Percentiles rank a stretch among this genome's conserved stretches.
Conservation (phyloP, 768 basidiomycete genomes). For the Lepiota brunneoincarnata region DNA sequence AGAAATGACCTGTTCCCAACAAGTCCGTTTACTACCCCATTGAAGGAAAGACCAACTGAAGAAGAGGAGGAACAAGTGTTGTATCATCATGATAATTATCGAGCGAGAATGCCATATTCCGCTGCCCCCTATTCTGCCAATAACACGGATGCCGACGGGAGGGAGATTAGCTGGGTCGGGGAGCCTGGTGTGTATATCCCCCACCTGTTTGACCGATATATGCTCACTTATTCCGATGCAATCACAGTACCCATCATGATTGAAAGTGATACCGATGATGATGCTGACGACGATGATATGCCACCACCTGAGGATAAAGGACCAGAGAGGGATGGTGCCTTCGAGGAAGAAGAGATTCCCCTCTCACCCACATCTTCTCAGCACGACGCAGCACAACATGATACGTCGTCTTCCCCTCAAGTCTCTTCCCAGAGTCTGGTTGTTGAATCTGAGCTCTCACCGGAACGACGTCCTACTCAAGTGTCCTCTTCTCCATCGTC, state of each 20-base stretch:
- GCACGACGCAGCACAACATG: conserved; percentile 41
- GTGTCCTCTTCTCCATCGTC: conserved; percentile 50
- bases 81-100: conserved; percentile 55
- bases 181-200: conserved; percentile 54
- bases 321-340: conserved; percentile 41
- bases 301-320: conserved; percentile 21
- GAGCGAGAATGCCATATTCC: conserved; percentile 41
- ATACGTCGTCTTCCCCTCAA: conserved; percentile 44
- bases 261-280: conserved; percentile 62
- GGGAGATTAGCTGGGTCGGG: conserved; percentile 77
- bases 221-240: conserved; percentile 1
- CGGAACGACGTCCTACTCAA: conserved; percentile 42
- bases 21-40: conserved; percentile 71
- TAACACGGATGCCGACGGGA: conserved; percentile 40
- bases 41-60: conserved; percentile 54
- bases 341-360: conserved; percentile 51
- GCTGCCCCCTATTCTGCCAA: conserved; percentile 10
- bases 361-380: conserved; percentile 50
- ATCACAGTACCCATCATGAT: conserved; percentile 37
- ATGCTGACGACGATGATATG: conserved; percentile 44
- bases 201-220: conserved; percentile 7
- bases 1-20: conserved; percentile 60
- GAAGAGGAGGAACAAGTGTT: conserved; percentile 74
- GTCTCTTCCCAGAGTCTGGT: conserved; percentile 60
- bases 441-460: conserved; percentile 61